Percentiles rank a stretch among this genome's conserved stretches.
Conservation (phyloP, 257 asterid species). For the Prunella vulgaris region DNA sequence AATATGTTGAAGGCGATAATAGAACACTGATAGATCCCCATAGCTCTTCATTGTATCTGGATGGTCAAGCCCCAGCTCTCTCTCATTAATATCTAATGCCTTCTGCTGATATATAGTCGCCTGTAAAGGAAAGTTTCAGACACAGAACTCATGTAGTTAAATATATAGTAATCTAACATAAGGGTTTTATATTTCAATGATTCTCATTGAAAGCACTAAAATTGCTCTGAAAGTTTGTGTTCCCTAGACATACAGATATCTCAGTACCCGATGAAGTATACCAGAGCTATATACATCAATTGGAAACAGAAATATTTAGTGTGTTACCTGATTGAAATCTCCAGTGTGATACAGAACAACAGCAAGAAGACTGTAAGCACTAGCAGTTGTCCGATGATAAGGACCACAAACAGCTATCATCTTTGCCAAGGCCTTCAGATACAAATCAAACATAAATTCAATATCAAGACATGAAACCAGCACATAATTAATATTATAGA, state of each 20-base stretch:
- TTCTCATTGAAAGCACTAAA: background rate
- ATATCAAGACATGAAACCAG: slow-evolving; percentile 19
- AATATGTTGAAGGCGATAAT: slow-evolving; percentile 97
- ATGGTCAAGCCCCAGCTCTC: slow-evolving; percentile 99
- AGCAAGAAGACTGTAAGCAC: slow-evolving; percentile 98
- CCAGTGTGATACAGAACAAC: slow-evolving; percentile 99
- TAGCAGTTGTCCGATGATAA: slow-evolving; percentile 89
- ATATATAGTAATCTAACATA: background rate
- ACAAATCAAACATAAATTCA: slow-evolving; percentile 23
- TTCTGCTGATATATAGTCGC: slow-evolving; percentile 97
- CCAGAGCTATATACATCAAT: slow-evolving; percentile 9
- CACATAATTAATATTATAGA: background rate
- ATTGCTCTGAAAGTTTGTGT: background rate
- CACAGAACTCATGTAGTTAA: slow-evolving; percentile 12
- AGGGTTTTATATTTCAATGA: background rate
- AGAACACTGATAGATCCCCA: slow-evolving; percentile 97
- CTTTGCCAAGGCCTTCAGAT: slow-evolving; percentile 84
- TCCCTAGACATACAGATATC: background rate
- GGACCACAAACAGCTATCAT: slow-evolving; percentile 99
- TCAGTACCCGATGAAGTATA: background rate
- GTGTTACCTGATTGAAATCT: slow-evolving; percentile 85
- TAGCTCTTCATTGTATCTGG: slow-evolving; percentile 99
- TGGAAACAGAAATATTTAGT: background rate
- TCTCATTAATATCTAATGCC: slow-evolving; percentile 95
- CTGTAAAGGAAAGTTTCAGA: slow-evolving; percentile 38